Conservation (phyloP, 148 eudicot species). For the Beta vulgaris region DNA sequence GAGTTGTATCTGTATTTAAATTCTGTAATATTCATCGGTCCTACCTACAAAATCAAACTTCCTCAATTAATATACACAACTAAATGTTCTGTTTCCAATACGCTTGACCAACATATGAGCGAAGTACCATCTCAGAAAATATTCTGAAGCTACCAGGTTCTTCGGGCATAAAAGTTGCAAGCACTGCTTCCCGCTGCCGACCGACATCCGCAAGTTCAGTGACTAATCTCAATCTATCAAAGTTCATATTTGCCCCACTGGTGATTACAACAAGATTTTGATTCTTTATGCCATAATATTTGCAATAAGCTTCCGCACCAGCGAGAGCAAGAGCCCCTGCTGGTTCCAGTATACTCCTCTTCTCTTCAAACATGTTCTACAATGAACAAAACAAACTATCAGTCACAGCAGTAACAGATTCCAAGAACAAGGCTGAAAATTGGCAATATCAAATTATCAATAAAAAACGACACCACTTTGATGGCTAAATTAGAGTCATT, state of each 20-base stretch:
- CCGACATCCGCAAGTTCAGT: constrained; percentile 99
- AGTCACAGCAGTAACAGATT: not conserved
- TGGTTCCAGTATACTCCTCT: constrained; percentile 93
- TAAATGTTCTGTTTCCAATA: not conserved
- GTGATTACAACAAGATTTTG: constrained; percentile 80
- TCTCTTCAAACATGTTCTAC: constrained; percentile 99
- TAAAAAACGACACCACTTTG: not conserved
- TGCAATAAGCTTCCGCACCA: constrained; percentile 99
- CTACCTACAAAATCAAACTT: constrained; percentile 52
- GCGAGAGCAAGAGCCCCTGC: constrained; percentile 99
- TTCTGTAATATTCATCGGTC: constrained; percentile 93
- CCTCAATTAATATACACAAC: not conserved
- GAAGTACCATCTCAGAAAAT: constrained; percentile 66
- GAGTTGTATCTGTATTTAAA: constrained; percentile 77
- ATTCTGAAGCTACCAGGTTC: constrained; percentile 79
- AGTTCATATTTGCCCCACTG: constrained; percentile 98
- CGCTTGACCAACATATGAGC: not conserved
- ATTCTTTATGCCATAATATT: constrained; percentile 74
- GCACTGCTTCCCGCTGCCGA: constrained; percentile 93
- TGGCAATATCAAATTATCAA: not conserved
- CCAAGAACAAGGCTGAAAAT: not conserved
- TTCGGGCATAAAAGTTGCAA: constrained; percentile 91
- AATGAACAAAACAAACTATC: constrained; percentile 9
- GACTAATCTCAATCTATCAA: constrained; percentile 89
- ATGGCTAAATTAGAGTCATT: not conserved